Conservation (phyloP, 106 monocot genomes). For the Dioscorea alata region DNA sequence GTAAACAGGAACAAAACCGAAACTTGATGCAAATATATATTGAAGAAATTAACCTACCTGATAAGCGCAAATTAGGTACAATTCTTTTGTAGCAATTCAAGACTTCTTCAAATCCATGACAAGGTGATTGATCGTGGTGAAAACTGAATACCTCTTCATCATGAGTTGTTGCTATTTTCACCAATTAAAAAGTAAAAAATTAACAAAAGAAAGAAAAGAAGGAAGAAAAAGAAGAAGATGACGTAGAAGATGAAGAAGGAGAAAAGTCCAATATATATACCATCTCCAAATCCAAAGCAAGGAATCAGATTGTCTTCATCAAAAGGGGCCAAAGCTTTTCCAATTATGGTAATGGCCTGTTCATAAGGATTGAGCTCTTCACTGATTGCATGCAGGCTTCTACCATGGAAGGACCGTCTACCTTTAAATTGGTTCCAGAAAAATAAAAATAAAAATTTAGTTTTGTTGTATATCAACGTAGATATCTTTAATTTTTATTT, state of each 20-base stretch:
- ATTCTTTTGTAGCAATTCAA: conserved; percentile 49
- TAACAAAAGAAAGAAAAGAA: neutral
- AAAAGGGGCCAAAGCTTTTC: conserved; percentile 56
- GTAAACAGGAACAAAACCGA: no score
- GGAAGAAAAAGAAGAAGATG: neutral
- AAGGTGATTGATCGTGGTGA: conserved; percentile 45
- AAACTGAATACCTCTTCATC: conserved; percentile 67
- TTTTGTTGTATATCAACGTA: no score
- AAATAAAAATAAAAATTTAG: no score
- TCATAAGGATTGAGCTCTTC: conserved; percentile 53
- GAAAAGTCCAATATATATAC: conserved; percentile 21
- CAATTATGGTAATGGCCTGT: conserved; percentile 58
- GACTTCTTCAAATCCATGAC: conserved; percentile 76
- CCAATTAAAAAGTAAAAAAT: neutral
- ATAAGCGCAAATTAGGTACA: conserved; percentile 39
- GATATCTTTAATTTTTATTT: no score
- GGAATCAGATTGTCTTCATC: conserved; percentile 76
- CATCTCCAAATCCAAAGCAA: conserved; percentile 78
- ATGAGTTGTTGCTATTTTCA: conserved; percentile 48
- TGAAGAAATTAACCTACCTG: conserved; percentile 32
- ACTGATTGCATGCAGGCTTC: conserved; percentile 47
- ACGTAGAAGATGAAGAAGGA: neutral
- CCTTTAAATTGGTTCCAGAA: conserved; percentile 10
- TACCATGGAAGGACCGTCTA: conserved; percentile 42
- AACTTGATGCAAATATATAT: no score